Percentiles rank a stretch among this genome's conserved stretches.
These are phyloP conservation scores for Lenzites betulinus DNA, from an alignment of 768 basidiomycete species.

Conservation along the genomic window DNA sequence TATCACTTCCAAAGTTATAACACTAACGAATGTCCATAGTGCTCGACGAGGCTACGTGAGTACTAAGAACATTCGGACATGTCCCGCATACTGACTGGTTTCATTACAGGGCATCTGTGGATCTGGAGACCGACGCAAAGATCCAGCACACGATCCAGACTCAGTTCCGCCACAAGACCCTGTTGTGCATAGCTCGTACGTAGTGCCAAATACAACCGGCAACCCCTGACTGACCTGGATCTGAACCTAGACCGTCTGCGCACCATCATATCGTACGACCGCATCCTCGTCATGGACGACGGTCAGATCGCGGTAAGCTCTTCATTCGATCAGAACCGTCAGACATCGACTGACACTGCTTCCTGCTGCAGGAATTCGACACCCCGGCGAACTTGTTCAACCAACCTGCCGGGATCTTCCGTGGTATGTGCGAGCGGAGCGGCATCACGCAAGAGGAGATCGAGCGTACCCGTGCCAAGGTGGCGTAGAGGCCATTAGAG, in stretches of 20 bases:
- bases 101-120: constrained; percentile 38
- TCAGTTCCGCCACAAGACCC: constrained; percentile 50
- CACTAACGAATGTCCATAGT: constrained; percentile 26
- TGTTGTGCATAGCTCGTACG: constrained; percentile 50
- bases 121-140: constrained; percentile 53
- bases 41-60: constrained; percentile 51
- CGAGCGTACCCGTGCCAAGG: constrained; percentile 26
- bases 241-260: constrained; percentile 44
- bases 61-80: not conserved
- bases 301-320: constrained; percentile 56
- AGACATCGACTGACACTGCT: not conserved
- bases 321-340: not conserved
- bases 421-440: constrained; percentile 60
- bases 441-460: constrained; percentile 53
- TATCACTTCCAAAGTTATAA: too few species aligned
- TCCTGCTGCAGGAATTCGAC: constrained; percentile 45
- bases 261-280: constrained; percentile 62
- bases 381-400: constrained; percentile 51
- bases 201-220: not conserved
- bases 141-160: constrained; percentile 50
- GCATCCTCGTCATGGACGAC: constrained; percentile 67
- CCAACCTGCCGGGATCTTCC: constrained; percentile 52
- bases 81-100: not conserved
- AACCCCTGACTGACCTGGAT: not conserved
- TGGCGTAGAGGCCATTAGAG: not conserved